phyloP scores from a whole-genome alignment of 441 rosid genomes.

The Euphorbia celastroides region DNA sequence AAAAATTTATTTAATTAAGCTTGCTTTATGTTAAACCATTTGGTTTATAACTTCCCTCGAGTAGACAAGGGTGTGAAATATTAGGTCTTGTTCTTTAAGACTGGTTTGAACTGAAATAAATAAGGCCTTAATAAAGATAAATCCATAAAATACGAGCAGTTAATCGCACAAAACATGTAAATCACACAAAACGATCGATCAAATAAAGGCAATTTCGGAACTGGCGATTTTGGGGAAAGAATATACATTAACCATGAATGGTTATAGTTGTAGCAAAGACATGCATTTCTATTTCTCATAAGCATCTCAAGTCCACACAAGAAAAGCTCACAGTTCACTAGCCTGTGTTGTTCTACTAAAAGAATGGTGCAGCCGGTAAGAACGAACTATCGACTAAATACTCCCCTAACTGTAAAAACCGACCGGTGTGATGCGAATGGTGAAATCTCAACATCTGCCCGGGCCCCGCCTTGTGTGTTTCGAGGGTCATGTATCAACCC shows the following conservation, averaged over 20 bases:
- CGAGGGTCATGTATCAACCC: not conserved
- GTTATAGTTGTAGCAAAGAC: not conserved
- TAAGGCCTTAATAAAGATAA: too few species aligned
- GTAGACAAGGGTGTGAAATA: too few species aligned
- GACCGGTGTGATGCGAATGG: too few species aligned
- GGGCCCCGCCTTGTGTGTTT: not conserved
- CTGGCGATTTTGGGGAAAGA: not conserved
- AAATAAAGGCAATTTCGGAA: not conserved
- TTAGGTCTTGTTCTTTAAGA: too few species aligned
- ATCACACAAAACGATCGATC: not conserved
- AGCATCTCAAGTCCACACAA: constrained; percentile 1
- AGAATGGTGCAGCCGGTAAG: constrained; percentile 11
- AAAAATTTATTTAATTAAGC: too few species aligned
- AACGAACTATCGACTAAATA: constrained; percentile 21
- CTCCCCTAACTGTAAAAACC: too few species aligned
- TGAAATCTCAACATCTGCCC: not conserved
- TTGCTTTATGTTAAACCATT: too few species aligned
- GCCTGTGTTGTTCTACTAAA: constrained; percentile 12
- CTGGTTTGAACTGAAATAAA: too few species aligned
- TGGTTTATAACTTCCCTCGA: too few species aligned
- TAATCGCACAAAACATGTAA: not conserved
- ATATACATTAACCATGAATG: not conserved
- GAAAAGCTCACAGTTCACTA: not conserved
- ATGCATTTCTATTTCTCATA: not conserved
- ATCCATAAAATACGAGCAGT: too few species aligned